Evolutionary conservation across 768 basidiomycete genomes (phyloP).

Genomic region (Rhodotorula kratochvilovae): DNA sequence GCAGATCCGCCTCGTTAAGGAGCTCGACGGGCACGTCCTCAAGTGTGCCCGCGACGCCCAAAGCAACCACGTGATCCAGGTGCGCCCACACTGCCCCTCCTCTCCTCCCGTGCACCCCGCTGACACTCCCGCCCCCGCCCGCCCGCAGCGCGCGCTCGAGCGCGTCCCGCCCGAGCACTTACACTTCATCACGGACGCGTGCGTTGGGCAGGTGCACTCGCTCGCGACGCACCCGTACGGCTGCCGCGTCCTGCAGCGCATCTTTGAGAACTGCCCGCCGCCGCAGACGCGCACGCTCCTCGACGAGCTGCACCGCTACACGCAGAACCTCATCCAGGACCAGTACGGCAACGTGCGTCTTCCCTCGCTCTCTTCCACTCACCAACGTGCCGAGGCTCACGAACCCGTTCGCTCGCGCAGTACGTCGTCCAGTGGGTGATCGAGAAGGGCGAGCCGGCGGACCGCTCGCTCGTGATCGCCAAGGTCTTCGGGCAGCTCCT

Average conservation of each 20-base stretch:
- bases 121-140: too few relatives aligned
- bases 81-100: constrained; percentile 18
- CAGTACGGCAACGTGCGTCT: constrained; percentile 68
- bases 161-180: constrained; percentile 70
- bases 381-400: neutral
- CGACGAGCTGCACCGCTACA: constrained; percentile 72
- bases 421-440: constrained; percentile 94
- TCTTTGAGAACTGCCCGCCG: constrained; percentile 75
- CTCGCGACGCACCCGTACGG: constrained; percentile 86
- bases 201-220: constrained; percentile 72
- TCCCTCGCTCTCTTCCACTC: neutral
- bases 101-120: too few relatives aligned
- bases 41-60: constrained; percentile 85
- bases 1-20: constrained; percentile 67
- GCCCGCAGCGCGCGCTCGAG: constrained; percentile 74
- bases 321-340: constrained; percentile 73
- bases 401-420: neutral
- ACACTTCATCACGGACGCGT: constrained; percentile 62
- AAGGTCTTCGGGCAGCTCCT: constrained; percentile 73
- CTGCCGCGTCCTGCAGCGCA: constrained; percentile 88
- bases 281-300: constrained; percentile 65
- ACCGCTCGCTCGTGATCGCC: constrained; percentile 62
- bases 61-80: constrained; percentile 76
- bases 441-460: constrained; percentile 67
- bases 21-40: constrained; percentile 73